phyloP scores from a whole-genome alignment of 1,284 basidiomycete genomes.

The Clitocybe nebularis region DNA sequence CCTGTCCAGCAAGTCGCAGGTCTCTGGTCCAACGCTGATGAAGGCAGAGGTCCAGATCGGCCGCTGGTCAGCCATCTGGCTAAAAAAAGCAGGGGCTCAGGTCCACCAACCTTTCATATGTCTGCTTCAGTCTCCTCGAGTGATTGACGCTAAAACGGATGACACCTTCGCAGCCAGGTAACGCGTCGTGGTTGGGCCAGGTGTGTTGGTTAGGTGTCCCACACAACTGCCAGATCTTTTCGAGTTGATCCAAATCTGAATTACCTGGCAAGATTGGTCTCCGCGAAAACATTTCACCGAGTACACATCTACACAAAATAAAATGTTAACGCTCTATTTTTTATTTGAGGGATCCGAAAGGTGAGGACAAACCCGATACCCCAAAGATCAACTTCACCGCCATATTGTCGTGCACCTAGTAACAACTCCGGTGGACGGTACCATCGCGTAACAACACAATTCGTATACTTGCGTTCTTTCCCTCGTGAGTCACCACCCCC shows the following conservation, averaged over 20 bases:
- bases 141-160: constrained; percentile 50
- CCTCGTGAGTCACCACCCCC: constrained; percentile 41
- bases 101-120: constrained; percentile 53
- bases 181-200: constrained; percentile 78
- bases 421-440: constrained; percentile 96
- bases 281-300: constrained; percentile 93
- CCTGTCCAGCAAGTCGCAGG: constrained; percentile 88
- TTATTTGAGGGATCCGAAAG: no score
- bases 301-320: constrained; percentile 77
- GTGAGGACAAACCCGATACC: constrained; percentile 76
- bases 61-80: constrained; percentile 10
- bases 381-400: constrained; percentile 96
- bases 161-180: constrained; percentile 81
- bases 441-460: constrained; percentile 99
- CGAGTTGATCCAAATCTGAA: constrained; percentile 87
- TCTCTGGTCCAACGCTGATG: constrained; percentile 63
- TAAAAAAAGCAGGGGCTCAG: constrained; percentile 1
- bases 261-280: constrained; percentile 86
- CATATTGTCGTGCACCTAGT: constrained; percentile 86
- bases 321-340: no score
- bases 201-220: constrained; percentile 80
- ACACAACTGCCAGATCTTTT: constrained; percentile 87
- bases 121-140: constrained; percentile 49
- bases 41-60: constrained; percentile 1
- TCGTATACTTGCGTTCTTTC: constrained; percentile 81